Evolutionary conservation across 371 early-diverging fungal species (phyloP).

Genomic region (Apophysomyces elegans): DNA sequence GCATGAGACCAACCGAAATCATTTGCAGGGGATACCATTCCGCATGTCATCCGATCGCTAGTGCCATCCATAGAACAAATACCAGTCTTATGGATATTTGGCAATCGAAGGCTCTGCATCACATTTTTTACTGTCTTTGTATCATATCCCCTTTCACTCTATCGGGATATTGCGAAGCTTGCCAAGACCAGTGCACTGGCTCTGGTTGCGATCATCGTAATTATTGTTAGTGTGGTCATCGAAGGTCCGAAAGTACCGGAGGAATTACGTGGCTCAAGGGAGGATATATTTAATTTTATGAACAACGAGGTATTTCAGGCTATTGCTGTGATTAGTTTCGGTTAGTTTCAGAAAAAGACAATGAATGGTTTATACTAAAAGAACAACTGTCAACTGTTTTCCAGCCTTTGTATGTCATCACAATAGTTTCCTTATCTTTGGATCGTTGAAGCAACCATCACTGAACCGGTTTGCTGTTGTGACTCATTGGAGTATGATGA

Average conservation of each 20-base stretch:
- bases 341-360: conserved; percentile 33
- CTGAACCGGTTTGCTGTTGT: conserved; percentile 75
- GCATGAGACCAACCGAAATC: conserved; percentile 2
- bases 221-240: conserved; percentile 69
- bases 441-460: conserved; percentile 72
- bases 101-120: conserved; percentile 62
- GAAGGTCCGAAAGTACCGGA: conserved; percentile 69
- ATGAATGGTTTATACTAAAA: too few relatives aligned
- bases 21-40: conserved; percentile 74
- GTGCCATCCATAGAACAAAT: conserved; percentile 60
- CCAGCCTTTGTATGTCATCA: conserved; percentile 86
- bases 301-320: conserved; percentile 73
- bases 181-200: conserved; percentile 83
- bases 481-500: conserved; percentile 70
- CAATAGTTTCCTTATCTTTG: conserved; percentile 81
- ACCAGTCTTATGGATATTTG: conserved; percentile 58
- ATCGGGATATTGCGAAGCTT: conserved; percentile 80
- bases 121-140: conserved; percentile 68
- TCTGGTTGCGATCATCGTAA: conserved; percentile 73
- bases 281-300: conserved; percentile 50
- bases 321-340: conserved; percentile 84
- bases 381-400: neutral
- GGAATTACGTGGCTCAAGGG: conserved; percentile 57
- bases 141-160: conserved; percentile 77
- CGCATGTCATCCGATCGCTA: conserved; percentile 71